These are phyloP conservation scores for Geotrichum phurueaensis DNA, from an alignment of 1,139 yeast species.

Conservation along the genomic window DNA sequence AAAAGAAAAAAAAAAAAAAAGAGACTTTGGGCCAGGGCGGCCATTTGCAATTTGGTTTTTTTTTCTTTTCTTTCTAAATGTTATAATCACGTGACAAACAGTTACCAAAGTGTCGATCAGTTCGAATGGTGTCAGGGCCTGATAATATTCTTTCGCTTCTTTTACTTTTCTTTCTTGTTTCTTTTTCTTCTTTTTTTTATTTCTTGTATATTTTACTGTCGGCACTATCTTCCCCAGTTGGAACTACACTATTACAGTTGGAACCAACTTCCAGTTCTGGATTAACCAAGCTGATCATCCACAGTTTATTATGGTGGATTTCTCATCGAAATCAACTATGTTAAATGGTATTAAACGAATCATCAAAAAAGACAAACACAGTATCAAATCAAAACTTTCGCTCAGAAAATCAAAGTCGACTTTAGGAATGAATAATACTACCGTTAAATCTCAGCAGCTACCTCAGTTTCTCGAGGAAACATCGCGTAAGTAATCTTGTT, in stretches of 20 bases:
- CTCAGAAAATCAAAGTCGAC: not conserved
- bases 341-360: not conserved
- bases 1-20: too few species aligned
- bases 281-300: not conserved
- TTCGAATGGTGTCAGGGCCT: not conserved
- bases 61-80: not conserved
- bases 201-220: not conserved
- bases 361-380: not conserved
- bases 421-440: not conserved
- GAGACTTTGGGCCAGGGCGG: too few species aligned
- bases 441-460: not conserved
- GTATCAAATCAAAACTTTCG: not conserved
- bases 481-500: not conserved
- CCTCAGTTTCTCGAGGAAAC: conserved; percentile 6
- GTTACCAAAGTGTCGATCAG: not conserved
- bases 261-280: not conserved
- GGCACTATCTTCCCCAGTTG: not conserved
- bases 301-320: not conserved
- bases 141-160: not conserved
- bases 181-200: not conserved
- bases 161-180: not conserved
- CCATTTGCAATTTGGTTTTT: too few species aligned
- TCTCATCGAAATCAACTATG: not conserved
- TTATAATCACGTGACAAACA: not conserved
- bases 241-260: not conserved